Percentiles rank a stretch among this genome's conserved stretches.
These are phyloP conservation scores for Luzula sylvatica DNA, from an alignment of 176 grass and related monocot species.

Conservation along the genomic window DNA sequence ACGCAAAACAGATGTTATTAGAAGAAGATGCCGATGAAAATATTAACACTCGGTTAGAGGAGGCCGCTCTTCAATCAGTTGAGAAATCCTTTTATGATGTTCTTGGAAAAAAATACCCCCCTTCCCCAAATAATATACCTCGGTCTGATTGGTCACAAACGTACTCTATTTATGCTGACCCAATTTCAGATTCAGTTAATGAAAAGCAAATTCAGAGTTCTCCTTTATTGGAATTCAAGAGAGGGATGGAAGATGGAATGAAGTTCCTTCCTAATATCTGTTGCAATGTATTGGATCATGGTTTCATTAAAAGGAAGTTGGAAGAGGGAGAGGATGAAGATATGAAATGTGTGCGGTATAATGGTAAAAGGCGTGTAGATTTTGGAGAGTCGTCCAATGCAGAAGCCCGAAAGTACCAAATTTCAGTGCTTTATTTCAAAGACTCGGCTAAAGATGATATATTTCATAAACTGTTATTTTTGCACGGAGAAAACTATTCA, in stretches of 20 bases:
- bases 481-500: conserved; percentile 16
- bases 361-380: neutral
- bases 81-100: conserved; percentile 26
- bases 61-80: conserved; percentile 3
- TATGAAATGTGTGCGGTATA: neutral
- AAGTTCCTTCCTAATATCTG: conserved; percentile 25
- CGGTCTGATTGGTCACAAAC: neutral
- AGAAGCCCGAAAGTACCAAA: conserved; percentile 15
- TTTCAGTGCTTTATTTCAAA: conserved; percentile 12
- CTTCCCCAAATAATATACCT: neutral
- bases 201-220: neutral
- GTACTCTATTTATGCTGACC: neutral
- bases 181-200: neutral
- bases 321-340: neutral
- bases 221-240: conserved; percentile 23
- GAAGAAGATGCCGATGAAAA: conserved; percentile 23
- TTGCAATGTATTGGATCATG: conserved; percentile 1
- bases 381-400: neutral
- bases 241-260: conserved; percentile 25
- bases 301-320: neutral
- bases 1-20: conserved; percentile 24
- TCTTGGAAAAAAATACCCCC: conserved; percentile 16
- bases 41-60: conserved; percentile 4
- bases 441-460: conserved; percentile 12
- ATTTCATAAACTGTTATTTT: conserved; percentile 24